Conservation (phyloP, 2,329 filamentous ascomycete species). For the Calycina herbarum region DNA sequence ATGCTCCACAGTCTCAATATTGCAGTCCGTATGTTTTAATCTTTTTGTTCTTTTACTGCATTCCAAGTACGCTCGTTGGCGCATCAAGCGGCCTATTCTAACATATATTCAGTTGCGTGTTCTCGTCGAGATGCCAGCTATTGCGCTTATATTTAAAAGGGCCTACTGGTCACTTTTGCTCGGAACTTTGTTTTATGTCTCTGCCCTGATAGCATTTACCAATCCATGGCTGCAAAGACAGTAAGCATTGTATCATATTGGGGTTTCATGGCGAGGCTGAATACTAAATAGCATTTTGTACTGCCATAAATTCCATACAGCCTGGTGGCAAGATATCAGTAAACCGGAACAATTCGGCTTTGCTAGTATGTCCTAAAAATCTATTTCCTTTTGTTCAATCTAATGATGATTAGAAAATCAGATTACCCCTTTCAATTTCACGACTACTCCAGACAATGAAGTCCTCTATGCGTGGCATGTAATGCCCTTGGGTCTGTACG, state of each 20-base stretch:
- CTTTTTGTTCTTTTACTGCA: not conserved
- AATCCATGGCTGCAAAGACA: slow-evolving; percentile 75
- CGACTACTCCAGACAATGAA: slow-evolving; percentile 75
- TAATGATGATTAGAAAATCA: slow-evolving; percentile 64
- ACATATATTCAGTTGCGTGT: slow-evolving; percentile 5
- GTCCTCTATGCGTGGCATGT: slow-evolving; percentile 89
- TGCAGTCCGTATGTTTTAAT: not conserved
- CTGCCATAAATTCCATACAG: slow-evolving; percentile 74
- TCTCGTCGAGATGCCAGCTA: slow-evolving; percentile 25
- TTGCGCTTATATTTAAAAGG: slow-evolving; percentile 48
- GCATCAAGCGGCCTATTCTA: not conserved
- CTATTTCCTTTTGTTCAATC: slow-evolving; percentile 5
- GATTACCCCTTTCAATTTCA: slow-evolving; percentile 79
- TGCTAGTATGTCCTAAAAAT: slow-evolving; percentile 57
- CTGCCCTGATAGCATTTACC: slow-evolving; percentile 64
- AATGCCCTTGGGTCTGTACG: slow-evolving; percentile 74
- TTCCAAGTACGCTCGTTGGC: slow-evolving; percentile 6
- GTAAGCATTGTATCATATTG: slow-evolving; percentile 51
- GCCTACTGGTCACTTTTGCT: slow-evolving; percentile 53
- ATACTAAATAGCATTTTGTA: slow-evolving; percentile 64
- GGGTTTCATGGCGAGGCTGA: slow-evolving; percentile 11
- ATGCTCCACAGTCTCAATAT: not conserved
- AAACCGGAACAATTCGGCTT: slow-evolving; percentile 84
- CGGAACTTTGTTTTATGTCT: slow-evolving; percentile 63
- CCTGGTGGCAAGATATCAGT: slow-evolving; percentile 70